Conservation (phyloP, 129 eudicot species). For the Pulicaria dysenterica region DNA sequence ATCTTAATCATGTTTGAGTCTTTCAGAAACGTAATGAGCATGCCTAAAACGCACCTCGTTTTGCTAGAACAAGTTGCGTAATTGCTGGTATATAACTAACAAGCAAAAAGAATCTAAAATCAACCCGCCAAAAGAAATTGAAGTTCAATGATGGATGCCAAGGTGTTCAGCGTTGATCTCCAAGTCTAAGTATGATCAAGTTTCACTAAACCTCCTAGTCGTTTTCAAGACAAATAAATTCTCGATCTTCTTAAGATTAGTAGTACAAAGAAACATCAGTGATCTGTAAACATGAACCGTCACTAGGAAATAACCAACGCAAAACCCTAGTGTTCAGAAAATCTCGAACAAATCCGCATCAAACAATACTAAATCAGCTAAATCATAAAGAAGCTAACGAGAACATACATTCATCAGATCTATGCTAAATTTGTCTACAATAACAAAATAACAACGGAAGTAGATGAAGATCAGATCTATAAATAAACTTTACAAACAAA, state of each 20-base stretch:
- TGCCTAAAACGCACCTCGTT: background rate
- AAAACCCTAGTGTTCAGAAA: slow-evolving; percentile 21
- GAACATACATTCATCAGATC: slow-evolving; percentile 24
- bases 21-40: background rate
- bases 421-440: background rate
- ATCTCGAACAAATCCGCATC: slow-evolving; percentile 20
- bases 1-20: background rate
- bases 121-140: background rate
- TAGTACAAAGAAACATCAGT: slow-evolving; percentile 4
- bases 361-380: slow-evolving; percentile 5
- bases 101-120: too few relatives aligned
- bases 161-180: slow-evolving; percentile 7
- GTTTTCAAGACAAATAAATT: background rate
- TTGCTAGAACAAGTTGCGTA: background rate
- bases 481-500: slow-evolving; percentile 1
- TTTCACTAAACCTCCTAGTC: background rate
- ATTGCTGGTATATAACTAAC: background rate
- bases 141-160: background rate
- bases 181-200: background rate
- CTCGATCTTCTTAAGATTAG: slow-evolving; percentile 1
- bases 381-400: background rate
- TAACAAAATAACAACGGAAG: slow-evolving; percentile 3
- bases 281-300: slow-evolving; percentile 6
- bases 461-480: slow-evolving; percentile 24
- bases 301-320: background rate